A percentile compares a stretch with the other conserved stretches of the same genome.
Evolutionary conservation across 306 rosid genomes (phyloP).

Genomic region (Calophaca sinica): DNA sequence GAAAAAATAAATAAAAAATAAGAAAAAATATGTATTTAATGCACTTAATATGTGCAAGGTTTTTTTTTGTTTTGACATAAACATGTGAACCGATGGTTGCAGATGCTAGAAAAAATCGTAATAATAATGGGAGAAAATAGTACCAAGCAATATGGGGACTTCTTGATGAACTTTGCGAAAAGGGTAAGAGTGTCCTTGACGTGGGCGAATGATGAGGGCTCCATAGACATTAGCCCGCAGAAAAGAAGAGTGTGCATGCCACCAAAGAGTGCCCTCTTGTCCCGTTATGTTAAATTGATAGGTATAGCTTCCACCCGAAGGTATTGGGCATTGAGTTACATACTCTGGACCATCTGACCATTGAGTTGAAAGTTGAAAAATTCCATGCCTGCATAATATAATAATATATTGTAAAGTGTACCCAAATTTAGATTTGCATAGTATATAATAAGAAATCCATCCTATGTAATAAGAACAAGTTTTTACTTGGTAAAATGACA

Average conservation of each 20-base stretch:
- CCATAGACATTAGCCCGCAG: slow-evolving; percentile 74
- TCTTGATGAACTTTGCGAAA: slow-evolving; percentile 56
- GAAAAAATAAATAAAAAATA: too few relatives aligned
- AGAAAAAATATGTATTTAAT: too few relatives aligned
- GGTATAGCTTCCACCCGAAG: slow-evolving; percentile 49
- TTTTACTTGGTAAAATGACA: neutral
- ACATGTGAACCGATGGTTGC: too few relatives aligned
- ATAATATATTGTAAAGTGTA: neutral
- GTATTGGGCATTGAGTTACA: slow-evolving; percentile 78
- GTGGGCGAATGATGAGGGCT: slow-evolving; percentile 67
- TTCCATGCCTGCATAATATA: slow-evolving; percentile 67
- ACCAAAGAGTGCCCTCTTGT: slow-evolving; percentile 87
- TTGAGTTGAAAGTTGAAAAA: slow-evolving; percentile 56
- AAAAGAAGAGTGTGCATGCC: slow-evolving; percentile 72
- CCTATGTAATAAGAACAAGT: neutral
- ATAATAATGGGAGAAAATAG: too few relatives aligned
- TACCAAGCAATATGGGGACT: slow-evolving; percentile 66
- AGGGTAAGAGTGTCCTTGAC: slow-evolving; percentile 42
- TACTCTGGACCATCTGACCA: slow-evolving; percentile 86
- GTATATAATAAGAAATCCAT: neutral
- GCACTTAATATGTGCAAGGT: too few relatives aligned
- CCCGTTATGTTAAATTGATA: slow-evolving; percentile 60
- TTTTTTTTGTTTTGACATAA: too few relatives aligned
- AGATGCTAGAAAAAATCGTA: neutral
- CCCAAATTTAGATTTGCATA: neutral